phyloP scores from a whole-genome alignment of 202 grass and related monocot genomes.

The Setaria italica region DNA sequence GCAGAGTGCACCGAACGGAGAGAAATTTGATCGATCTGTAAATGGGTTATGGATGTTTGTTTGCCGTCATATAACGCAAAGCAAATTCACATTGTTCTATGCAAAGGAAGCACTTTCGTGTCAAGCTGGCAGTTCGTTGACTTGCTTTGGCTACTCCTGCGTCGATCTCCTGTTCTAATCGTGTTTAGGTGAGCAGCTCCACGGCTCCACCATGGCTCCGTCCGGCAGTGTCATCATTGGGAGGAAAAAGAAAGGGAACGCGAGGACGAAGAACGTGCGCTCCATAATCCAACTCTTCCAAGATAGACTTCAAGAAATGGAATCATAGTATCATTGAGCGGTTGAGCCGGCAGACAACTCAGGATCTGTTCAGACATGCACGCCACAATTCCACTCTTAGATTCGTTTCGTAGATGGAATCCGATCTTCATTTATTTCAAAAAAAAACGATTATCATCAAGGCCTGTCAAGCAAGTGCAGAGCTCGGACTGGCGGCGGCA shows the following conservation, averaged over 20 bases:
- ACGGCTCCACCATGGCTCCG: background rate
- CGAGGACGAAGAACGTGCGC: background rate
- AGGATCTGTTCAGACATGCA: background rate
- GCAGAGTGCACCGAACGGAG: background rate
- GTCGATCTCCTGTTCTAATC: too few species aligned
- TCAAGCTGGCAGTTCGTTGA: background rate
- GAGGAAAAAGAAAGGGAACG: background rate
- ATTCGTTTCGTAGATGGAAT: background rate
- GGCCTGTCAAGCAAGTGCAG: background rate
- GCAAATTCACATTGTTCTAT: background rate
- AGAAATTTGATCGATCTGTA: background rate
- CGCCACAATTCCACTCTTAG: background rate
- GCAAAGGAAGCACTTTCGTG: background rate
- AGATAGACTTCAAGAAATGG: background rate
- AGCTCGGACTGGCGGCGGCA: background rate
- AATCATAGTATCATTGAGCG: background rate
- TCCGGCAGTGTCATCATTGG: background rate
- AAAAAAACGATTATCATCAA: background rate
- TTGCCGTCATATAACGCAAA: background rate
- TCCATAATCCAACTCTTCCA: background rate
- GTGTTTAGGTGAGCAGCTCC: background rate
- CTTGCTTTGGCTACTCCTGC: background rate
- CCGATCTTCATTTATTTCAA: background rate
- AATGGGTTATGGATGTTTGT: background rate
- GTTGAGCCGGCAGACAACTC: background rate